A percentile compares a stretch with the other conserved stretches of the same genome.
phyloP scores from a whole-genome alignment of 495 filamentous ascomycete species.

The Gamarada debralockiae region DNA sequence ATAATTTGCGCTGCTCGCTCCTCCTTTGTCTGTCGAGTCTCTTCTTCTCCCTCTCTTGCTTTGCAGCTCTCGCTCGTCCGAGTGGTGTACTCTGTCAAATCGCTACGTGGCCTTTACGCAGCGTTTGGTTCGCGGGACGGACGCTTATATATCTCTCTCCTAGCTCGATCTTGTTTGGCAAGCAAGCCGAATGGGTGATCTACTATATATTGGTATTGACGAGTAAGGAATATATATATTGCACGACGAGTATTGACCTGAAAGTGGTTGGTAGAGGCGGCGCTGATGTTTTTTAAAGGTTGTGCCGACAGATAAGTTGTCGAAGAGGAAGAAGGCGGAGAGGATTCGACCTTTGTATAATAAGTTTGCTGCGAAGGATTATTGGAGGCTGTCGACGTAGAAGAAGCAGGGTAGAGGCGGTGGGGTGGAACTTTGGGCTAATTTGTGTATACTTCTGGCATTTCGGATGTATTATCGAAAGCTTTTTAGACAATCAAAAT shows the following conservation, averaged over 20 bases:
- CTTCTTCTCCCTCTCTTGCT: no score
- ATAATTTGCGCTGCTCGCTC: no score
- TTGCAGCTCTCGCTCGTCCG: no score
- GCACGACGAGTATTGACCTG: conserved; percentile 87
- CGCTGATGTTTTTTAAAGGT: conserved; percentile 99
- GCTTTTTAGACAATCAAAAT: no score
- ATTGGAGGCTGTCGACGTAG: conserved; percentile 91
- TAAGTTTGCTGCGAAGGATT: conserved; percentile 81
- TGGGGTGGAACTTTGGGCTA: conserved; percentile 92
- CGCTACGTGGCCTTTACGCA: no score
- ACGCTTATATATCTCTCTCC: conserved; percentile 95
- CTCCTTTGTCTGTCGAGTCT: no score
- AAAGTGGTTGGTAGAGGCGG: conserved; percentile 86
- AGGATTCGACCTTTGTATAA: conserved; percentile 93
- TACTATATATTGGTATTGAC: conserved; percentile 87
- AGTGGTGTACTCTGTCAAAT: no score
- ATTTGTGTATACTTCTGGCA: no score
- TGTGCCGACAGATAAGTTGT: conserved; percentile 80
- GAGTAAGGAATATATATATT: conserved; percentile 97
- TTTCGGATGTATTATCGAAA: no score
- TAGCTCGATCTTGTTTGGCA: conserved; percentile 84
- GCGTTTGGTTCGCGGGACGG: conserved; percentile 83
- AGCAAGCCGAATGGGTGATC: conserved; percentile 92
- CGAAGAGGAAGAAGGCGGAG: conserved; percentile 90
- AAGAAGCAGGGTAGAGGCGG: conserved; percentile 82